Evolutionary conservation across 1,139 yeast genomes (phyloP).

Genomic region (Kodamaea anthophila): DNA sequence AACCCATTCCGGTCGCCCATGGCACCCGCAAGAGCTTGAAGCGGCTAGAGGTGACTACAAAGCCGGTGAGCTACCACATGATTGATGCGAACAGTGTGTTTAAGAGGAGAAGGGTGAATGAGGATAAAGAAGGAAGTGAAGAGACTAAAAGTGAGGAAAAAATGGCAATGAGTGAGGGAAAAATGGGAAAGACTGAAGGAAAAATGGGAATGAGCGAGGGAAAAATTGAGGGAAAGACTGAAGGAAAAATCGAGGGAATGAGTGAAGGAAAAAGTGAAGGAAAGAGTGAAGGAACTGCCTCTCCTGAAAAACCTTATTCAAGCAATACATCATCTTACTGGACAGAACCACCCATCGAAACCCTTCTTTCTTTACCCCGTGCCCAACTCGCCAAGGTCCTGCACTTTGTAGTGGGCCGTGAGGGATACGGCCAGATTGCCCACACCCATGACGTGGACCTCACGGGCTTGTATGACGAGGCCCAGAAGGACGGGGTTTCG

Average conservation of each 20-base stretch:
- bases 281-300: too few species aligned
- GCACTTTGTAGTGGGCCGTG: slow-evolving; percentile 71
- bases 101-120: slow-evolving; percentile 35
- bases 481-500: slow-evolving; percentile 25
- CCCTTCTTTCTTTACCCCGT: slow-evolving; percentile 40
- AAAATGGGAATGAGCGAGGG: slow-evolving; percentile 10
- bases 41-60: too few species aligned
- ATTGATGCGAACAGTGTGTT: slow-evolving; percentile 17
- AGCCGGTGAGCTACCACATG: slow-evolving; percentile 8
- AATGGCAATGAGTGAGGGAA: slow-evolving; percentile 19
- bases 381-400: slow-evolving; percentile 54
- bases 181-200: slow-evolving; percentile 12
- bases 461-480: slow-evolving; percentile 23
- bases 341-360: slow-evolving; percentile 67
- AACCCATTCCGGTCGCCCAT: slow-evolving; percentile 8
- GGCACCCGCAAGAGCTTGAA: slow-evolving; percentile 8
- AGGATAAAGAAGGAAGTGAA: slow-evolving; percentile 37
- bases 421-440: slow-evolving; percentile 68
- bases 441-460: slow-evolving; percentile 71
- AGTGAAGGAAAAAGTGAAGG: background rate
- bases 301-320: slow-evolving; percentile 7
- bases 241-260: slow-evolving; percentile 2
- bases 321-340: too few species aligned
- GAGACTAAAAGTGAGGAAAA: slow-evolving; percentile 41
- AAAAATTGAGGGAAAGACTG: slow-evolving; percentile 10